These are phyloP conservation scores for Diplotaxis tenuifolia DNA, from an alignment of 345 rosid species.

Conservation along the genomic window DNA sequence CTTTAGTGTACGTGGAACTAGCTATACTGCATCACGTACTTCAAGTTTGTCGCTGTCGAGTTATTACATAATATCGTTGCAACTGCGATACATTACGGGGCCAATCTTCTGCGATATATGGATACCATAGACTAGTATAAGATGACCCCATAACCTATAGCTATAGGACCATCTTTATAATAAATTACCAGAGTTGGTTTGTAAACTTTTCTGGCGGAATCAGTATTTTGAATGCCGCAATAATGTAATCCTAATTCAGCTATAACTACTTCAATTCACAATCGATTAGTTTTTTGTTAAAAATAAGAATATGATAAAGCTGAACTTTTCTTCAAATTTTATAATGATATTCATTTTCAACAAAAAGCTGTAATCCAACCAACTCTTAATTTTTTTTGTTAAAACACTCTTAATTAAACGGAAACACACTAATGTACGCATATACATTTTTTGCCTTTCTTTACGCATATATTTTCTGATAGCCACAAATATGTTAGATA, in stretches of 20 bases:
- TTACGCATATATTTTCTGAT: background rate
- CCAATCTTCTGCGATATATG: constrained; percentile 1
- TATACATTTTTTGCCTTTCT: background rate
- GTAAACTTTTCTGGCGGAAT: background rate
- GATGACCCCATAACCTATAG: background rate
- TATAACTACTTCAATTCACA: background rate
- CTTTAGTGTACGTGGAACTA: constrained; percentile 19
- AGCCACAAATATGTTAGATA: constrained; percentile 13
- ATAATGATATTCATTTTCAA: background rate
- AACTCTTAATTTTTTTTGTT: background rate
- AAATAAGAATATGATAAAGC: background rate
- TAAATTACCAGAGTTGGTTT: background rate
- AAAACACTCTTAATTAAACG: background rate
- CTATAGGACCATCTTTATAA: background rate
- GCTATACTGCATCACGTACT: background rate
- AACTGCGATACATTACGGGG: background rate
- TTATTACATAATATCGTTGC: background rate
- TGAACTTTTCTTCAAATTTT: background rate
- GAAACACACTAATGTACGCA: background rate
- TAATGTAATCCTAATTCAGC: background rate
- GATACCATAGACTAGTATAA: background rate
- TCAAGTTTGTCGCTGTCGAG: constrained; percentile 12
- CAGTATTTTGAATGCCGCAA: background rate
- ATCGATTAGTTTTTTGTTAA: background rate
- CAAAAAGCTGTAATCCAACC: background rate